Base-by-base conservation (phyloP, 345 rosid species). In the Euphorbia peplus region DNA sequence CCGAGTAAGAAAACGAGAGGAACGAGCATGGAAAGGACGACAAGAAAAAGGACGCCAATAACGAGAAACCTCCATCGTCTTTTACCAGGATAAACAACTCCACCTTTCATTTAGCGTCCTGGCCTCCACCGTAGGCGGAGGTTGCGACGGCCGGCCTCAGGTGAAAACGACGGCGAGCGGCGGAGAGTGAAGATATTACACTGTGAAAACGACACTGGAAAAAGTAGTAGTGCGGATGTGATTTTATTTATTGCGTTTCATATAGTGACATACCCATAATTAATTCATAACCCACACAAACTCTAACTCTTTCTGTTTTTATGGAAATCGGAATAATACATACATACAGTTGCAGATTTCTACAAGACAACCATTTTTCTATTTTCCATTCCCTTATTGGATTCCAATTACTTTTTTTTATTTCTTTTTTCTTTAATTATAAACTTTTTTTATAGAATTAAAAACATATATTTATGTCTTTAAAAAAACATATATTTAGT, bases 1-100 rank as follows among this genome's bases (percentile, higher is more conserved):
- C 98, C 97, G 24, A 89, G 92, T 68, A 93, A 79, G 74, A 93
- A 89, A 55, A 86, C 95, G 35, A 93, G 95, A 67, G 96, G 98
- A 74, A 91, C 96, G 60, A 93, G 88, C 97, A 91, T 91, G 25
- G 98, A 93, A 57, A 93, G 91, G 47, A 93, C 46, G 37, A 93
- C 93, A 44, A 93, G 98, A 63, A 86, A 85, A 61, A 89, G 87
- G 3, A 91, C 96, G 22, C 91, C 95, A 47, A 85, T 69, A 18
- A 81, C 95, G 57, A 89, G 81, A 61, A 83, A 75, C 74, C 85
- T 83, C 96, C 96, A 89, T 69, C 97, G 85, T 68, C 93, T 77
- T 69, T 93, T 93, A 47, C 84, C 92, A 15, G 74, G 70, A 61
- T 18, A 76, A 51, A 39, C 60, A 70, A 68, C 72, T 30, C 48